A percentile compares a stretch with the other conserved stretches of the same genome.
Conservation (phyloP, 345 rosid species). For the Aethionema arabicum region DNA sequence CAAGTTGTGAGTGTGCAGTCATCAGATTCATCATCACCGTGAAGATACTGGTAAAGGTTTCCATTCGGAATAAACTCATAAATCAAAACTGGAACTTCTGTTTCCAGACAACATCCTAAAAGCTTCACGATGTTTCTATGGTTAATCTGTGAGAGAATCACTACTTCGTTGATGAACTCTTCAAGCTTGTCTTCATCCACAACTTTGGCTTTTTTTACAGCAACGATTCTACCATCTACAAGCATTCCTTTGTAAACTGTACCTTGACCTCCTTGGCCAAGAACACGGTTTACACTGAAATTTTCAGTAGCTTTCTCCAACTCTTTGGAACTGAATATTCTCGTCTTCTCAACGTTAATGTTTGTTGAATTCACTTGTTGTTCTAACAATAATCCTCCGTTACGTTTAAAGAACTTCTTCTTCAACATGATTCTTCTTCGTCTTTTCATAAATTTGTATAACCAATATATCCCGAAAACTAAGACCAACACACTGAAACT, state of each 20-base stretch:
- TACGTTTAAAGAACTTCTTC: slow-evolving; percentile 23
- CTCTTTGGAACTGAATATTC: slow-evolving; percentile 14
- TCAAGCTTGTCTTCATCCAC: too few species aligned
- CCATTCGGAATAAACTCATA: slow-evolving; percentile 28
- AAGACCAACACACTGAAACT: slow-evolving; percentile 14
- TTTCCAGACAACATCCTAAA: slow-evolving; percentile 27
- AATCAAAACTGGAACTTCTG: slow-evolving; percentile 37
- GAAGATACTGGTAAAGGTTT: slow-evolving; percentile 34
- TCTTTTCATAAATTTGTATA: slow-evolving; percentile 9
- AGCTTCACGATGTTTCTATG: too few species aligned
- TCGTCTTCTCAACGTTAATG: slow-evolving; percentile 3
- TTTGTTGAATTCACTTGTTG: slow-evolving; percentile 20
- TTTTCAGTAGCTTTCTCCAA: too few species aligned
- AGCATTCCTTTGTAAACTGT: too few species aligned
- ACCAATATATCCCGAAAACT: not conserved
- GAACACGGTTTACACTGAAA: too few species aligned
- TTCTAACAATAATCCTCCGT: slow-evolving; percentile 30
- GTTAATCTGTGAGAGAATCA: too few species aligned
- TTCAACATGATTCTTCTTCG: not conserved
- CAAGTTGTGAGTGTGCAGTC: slow-evolving; percentile 22
- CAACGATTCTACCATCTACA: too few species aligned
- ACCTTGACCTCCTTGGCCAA: too few species aligned
- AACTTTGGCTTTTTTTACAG: too few species aligned
- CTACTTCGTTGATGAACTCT: too few species aligned
- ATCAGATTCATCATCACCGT: slow-evolving; percentile 26